Percentiles rank a stretch among this genome's conserved stretches.
These are phyloP conservation scores for Aspergillus cristatus DNA, from an alignment of 495 filamentous ascomycete genomes.

Conservation along the genomic window DNA sequence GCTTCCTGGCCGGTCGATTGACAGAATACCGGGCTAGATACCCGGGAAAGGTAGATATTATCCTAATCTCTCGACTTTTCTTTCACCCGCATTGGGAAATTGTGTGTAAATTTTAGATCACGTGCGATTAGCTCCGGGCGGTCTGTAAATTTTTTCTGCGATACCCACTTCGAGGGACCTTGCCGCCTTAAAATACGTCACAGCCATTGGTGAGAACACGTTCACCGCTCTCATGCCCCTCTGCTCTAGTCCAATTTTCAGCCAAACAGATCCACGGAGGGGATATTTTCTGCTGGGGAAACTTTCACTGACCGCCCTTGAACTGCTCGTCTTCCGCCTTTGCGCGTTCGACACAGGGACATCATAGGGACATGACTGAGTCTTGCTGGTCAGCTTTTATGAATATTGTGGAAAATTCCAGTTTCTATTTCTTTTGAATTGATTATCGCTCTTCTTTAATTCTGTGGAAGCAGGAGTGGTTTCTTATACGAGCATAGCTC, in stretches of 20 bases:
- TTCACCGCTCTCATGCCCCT: conserved; percentile 2
- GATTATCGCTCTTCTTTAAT: too few relatives aligned
- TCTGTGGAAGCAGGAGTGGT: too few relatives aligned
- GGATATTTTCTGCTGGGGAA: background rate
- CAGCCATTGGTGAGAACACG: background rate
- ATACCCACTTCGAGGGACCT: conserved; percentile 17
- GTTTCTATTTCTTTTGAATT: too few relatives aligned
- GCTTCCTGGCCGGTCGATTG: too few relatives aligned
- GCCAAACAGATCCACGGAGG: background rate
- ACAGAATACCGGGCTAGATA: too few relatives aligned
- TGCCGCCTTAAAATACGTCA: conserved; percentile 1
- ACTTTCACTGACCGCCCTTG: conserved; percentile 11
- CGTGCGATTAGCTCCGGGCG: conserved; percentile 26
- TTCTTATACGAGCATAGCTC: too few relatives aligned
- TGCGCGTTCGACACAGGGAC: too few relatives aligned
- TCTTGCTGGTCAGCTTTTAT: background rate
- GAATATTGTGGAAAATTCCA: too few relatives aligned
- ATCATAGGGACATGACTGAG: background rate
- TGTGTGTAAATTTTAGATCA: conserved; percentile 37
- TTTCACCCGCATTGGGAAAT: conserved; percentile 8
- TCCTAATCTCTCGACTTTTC: background rate
- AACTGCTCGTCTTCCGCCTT: background rate
- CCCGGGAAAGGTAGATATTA: too few relatives aligned
- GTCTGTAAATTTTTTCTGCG: conserved; percentile 13
- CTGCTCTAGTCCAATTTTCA: conserved; percentile 11